These are phyloP conservation scores for Magnolia kwangsiensis DNA, from an alignment of 164 flowering plant species.

Conservation along the genomic window DNA sequence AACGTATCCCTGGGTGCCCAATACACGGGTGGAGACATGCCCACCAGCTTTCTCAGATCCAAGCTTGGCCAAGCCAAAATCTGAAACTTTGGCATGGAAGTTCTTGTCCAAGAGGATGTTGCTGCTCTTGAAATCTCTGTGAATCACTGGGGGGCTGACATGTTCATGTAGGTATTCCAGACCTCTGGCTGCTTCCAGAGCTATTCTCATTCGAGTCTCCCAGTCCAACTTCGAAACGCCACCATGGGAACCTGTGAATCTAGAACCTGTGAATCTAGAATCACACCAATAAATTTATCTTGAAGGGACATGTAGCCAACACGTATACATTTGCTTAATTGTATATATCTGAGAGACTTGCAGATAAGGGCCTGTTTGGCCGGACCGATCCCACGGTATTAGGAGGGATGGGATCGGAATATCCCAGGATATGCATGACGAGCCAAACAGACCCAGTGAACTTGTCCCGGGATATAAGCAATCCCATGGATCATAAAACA, in stretches of 20 bases:
- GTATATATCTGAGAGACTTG: neutral
- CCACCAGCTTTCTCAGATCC: slow-evolving; percentile 94
- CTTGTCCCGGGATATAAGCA: too few species aligned
- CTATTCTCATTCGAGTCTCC: slow-evolving; percentile 85
- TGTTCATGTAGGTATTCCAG: slow-evolving; percentile 94
- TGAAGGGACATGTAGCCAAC: neutral
- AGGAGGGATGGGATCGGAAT: too few species aligned
- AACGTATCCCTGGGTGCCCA: slow-evolving; percentile 95
- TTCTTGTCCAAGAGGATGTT: slow-evolving; percentile 80
- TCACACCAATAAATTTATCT: slow-evolving; percentile 1
- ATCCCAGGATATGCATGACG: too few species aligned
- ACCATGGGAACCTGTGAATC: slow-evolving; percentile 43
- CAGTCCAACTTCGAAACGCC: slow-evolving; percentile 61
- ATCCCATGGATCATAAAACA: too few species aligned
- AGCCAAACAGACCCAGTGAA: too few species aligned
- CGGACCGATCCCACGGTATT: too few species aligned
- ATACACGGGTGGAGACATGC: slow-evolving; percentile 91
- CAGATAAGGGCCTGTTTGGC: too few species aligned
- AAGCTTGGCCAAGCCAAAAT: slow-evolving; percentile 93
- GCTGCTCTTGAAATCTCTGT: slow-evolving; percentile 95
- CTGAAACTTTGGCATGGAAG: slow-evolving; percentile 94
- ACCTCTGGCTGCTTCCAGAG: slow-evolving; percentile 95
- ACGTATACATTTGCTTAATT: neutral
- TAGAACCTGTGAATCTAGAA: slow-evolving; percentile 35
- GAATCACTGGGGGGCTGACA: slow-evolving; percentile 85